phyloP scores from a whole-genome alignment of 1,284 basidiomycete genomes.

The Microbotryum saponariae region DNA sequence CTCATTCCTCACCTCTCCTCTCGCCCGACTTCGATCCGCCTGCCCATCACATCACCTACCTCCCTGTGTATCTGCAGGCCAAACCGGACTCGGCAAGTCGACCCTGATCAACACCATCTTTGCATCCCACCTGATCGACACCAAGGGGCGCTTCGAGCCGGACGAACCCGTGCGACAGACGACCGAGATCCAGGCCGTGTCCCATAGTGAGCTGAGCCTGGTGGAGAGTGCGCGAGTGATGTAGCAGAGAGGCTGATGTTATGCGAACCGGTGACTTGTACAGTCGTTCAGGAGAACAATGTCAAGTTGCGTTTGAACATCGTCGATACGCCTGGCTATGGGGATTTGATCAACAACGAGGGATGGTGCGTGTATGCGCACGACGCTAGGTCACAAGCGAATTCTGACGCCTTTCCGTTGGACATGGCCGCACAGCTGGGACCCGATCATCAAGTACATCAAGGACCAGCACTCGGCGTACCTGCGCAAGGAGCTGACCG shows the following conservation, averaged over 20 bases:
- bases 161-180: slow-evolving; percentile 86
- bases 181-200: slow-evolving; percentile 90
- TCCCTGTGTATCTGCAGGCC: slow-evolving; percentile 51
- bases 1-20: too few species aligned
- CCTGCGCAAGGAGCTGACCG: slow-evolving; percentile 96
- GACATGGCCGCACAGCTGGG: slow-evolving; percentile 60
- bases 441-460: slow-evolving; percentile 97
- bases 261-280: not conserved
- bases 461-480: slow-evolving; percentile 96
- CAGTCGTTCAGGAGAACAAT: slow-evolving; percentile 93
- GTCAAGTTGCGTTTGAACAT: slow-evolving; percentile 94
- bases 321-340: slow-evolving; percentile 97
- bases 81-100: slow-evolving; percentile 96
- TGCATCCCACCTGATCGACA: slow-evolving; percentile 93
- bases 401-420: not conserved
- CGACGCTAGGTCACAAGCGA: too few species aligned
- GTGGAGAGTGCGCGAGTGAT: not conserved
- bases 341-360: slow-evolving; percentile 98
- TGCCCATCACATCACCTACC: too few species aligned
- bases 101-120: slow-evolving; percentile 99
- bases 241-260: not conserved
- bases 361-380: slow-evolving; percentile 61
- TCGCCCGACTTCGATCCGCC: slow-evolving; percentile 14
- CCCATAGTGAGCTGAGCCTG: slow-evolving; percentile 64
- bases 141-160: slow-evolving; percentile 82